phyloP scores from a whole-genome alignment of 1,284 basidiomycete species.

The Meira miltonrushii region DNA sequence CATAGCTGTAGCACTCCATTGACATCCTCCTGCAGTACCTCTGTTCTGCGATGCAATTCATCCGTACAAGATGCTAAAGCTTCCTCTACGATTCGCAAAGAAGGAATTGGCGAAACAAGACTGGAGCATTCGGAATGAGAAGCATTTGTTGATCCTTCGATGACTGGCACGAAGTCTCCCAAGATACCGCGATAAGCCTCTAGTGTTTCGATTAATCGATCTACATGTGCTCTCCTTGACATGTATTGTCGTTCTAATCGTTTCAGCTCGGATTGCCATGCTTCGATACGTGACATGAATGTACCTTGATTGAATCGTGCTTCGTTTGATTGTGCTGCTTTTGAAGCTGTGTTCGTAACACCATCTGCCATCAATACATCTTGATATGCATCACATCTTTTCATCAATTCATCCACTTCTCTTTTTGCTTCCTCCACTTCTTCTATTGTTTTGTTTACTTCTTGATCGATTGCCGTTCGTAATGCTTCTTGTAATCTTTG shows the following conservation, averaged over 20 bases:
- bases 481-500: slow-evolving; percentile 37
- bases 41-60: slow-evolving; percentile 16
- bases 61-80: slow-evolving; percentile 5
- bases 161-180: slow-evolving; percentile 21
- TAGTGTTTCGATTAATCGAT: slow-evolving; percentile 22
- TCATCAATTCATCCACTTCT: slow-evolving; percentile 20
- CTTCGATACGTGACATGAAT: slow-evolving; percentile 26
- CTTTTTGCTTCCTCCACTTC: slow-evolving; percentile 31
- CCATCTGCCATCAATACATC: not conserved
- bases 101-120: slow-evolving; percentile 8
- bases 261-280: slow-evolving; percentile 21
- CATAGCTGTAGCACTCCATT: slow-evolving; percentile 43
- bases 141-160: not conserved
- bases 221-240: slow-evolving; percentile 22
- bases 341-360: not conserved
- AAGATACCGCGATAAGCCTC: slow-evolving; percentile 27
- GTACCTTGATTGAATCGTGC: slow-evolving; percentile 9
- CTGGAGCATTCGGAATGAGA: not conserved
- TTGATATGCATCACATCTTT: slow-evolving; percentile 14
- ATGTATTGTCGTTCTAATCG: slow-evolving; percentile 23
- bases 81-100: not conserved
- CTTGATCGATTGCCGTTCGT: slow-evolving; percentile 40
- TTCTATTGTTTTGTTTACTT: slow-evolving; percentile 34
- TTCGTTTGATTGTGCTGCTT: not conserved
- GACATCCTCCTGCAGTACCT: slow-evolving; percentile 30